Conservation (phyloP, 306 rosid genomes). For the barrel medic (Medicago truncatula) region DNA sequence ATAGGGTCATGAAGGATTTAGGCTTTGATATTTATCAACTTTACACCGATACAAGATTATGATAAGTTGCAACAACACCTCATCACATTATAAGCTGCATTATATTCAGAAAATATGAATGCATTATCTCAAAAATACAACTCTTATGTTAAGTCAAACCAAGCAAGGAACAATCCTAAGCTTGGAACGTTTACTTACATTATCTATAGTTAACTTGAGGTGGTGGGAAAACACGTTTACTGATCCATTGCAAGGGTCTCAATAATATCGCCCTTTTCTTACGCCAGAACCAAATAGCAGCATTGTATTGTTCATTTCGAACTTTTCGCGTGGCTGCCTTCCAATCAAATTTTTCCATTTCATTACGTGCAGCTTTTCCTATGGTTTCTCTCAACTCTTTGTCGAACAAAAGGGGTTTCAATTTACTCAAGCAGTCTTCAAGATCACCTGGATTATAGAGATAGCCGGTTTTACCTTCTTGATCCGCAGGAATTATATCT, state of each 20-base stretch:
- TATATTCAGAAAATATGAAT: constrained; percentile 59
- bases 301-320: constrained; percentile 87
- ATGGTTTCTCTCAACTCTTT: constrained; percentile 71
- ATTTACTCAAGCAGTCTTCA: constrained; percentile 85
- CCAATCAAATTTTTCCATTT: constrained; percentile 96
- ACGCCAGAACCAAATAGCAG: constrained; percentile 99
- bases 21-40: not conserved
- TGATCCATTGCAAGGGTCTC: constrained; percentile 81
- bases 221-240: constrained; percentile 66
- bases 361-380: constrained; percentile 83
- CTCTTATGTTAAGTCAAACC: constrained; percentile 40
- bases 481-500: constrained; percentile 85
- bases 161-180: constrained; percentile 38
- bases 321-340: constrained; percentile 81
- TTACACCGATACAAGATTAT: constrained; percentile 30
- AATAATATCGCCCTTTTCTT: constrained; percentile 75
- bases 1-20: not conserved
- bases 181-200: constrained; percentile 33
- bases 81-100: constrained; percentile 37
- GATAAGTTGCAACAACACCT: constrained; percentile 28
- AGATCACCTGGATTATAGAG: constrained; percentile 72
- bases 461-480: constrained; percentile 83
- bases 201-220: constrained; percentile 66
- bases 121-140: constrained; percentile 42
- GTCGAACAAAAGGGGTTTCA: constrained; percentile 69